Base-by-base conservation (phyloP, 805 yeast genomes). In the Candida boidinii region DNA sequence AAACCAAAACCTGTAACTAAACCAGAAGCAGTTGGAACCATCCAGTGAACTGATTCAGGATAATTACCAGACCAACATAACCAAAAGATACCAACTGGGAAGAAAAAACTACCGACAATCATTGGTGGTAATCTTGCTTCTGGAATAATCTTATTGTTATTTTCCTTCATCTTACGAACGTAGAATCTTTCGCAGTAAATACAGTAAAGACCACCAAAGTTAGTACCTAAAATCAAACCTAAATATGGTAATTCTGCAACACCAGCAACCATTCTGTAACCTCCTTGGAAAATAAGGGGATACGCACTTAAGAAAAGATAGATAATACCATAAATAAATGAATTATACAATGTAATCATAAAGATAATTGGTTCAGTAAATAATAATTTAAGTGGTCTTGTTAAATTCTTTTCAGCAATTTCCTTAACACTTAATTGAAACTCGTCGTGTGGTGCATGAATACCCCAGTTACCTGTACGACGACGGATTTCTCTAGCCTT, bases 51-150 rank as follows among this genome's bases (percentile, higher is more conserved):
- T 27, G 57, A 56, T 23, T 77, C 56, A 30, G 72, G 78, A 56
- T 77, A 87, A 41, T 73, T 70, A 51, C 95, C 95, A 8, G 90
- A 64, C 95, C 95, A 87, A 36, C 83, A 73, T 54, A 87, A 66
- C 95, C 95, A 82, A 48, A 86, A 66, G 40, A 86, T 62, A 33
- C 95, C 95, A 33, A 74, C 63, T 19, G 94, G 80, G 62, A 87
- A 84, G 7, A 69, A 51, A 34, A 83, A 42, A 17, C 79, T 76
- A 21, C 94, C 88, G 27, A 69, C 56, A 58, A 84, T 70, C 80
- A 86, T 73, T 22, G 88, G 76, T 13, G 78, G 74, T 36, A 87
- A 63, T 56, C 95, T 74, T 23, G 77, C 80, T 56, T 87, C 95
- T 1, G 96, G 94, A 14, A 78, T 70, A 20, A 76, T 73, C 40